Evolutionary conservation across 805 yeast species (phyloP).

Genomic region (Kluyveromyces wickerhamii): DNA sequence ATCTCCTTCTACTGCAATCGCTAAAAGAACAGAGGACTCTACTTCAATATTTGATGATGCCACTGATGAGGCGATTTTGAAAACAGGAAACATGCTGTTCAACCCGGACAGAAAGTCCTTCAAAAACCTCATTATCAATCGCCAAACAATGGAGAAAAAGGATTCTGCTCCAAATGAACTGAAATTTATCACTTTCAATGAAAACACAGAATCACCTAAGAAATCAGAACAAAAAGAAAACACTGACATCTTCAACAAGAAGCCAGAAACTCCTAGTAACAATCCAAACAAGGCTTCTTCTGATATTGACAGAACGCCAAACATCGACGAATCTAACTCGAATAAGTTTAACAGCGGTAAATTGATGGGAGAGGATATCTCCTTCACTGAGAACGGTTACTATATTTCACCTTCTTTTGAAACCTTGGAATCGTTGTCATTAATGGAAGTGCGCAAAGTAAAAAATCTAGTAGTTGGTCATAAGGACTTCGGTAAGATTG

Average conservation of each 20-base stretch:
- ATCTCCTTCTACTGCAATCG: constrained; percentile 9
- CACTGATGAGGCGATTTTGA: constrained; percentile 19
- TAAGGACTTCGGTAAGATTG: constrained; percentile 60
- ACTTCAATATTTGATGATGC: constrained; percentile 10
- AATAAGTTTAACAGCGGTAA: background rate
- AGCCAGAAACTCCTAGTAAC: constrained; percentile 9
- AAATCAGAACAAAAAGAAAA: constrained; percentile 1
- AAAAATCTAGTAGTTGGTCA: constrained; percentile 69
- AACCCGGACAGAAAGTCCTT: constrained; percentile 26
- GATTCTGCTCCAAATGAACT: constrained; percentile 5
- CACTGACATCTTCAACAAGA: background rate
- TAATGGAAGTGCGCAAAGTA: constrained; percentile 58
- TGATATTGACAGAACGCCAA: background rate
- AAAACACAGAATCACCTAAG: background rate
- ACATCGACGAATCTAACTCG: background rate
- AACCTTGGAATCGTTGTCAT: constrained; percentile 49
- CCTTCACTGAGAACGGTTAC: constrained; percentile 65
- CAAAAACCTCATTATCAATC: constrained; percentile 22
- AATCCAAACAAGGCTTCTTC: constrained; percentile 2
- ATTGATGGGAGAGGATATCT: constrained; percentile 32
- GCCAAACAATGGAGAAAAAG: constrained; percentile 13
- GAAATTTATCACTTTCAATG: constrained; percentile 7
- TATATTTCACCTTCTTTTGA: constrained; percentile 77
- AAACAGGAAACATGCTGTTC: constrained; percentile 18
- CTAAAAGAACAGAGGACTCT: constrained; percentile 8